These are phyloP conservation scores for Solanum chmielewskii DNA, from an alignment of 257 asterid species.

Conservation along the genomic window DNA sequence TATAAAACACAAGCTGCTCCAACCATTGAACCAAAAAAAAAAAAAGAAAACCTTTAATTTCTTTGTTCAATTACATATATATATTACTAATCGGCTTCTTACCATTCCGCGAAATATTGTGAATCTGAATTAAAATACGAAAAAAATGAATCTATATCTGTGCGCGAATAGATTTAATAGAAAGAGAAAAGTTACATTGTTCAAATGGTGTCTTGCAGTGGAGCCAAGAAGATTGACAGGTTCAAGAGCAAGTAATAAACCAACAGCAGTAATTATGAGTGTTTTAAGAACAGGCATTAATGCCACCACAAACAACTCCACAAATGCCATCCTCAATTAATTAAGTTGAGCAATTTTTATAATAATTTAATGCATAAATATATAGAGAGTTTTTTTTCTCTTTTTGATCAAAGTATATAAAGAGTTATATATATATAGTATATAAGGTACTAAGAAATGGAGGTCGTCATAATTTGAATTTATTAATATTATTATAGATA, in stretches of 20 bases:
- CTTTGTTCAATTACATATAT: not conserved
- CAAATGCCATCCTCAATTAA: conserved; percentile 4
- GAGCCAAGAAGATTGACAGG: conserved; percentile 12
- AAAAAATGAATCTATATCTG: not conserved
- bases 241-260: conserved; percentile 19
- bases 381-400: not conserved
- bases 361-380: not conserved
- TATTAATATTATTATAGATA: too few species aligned
- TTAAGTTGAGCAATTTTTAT: not conserved
- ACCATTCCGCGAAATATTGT: not conserved
- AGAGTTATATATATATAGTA: not conserved
- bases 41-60: not conserved
- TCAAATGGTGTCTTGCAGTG: conserved; percentile 15
- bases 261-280: conserved; percentile 12
- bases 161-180: not conserved
- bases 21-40: not conserved
- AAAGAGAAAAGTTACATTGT: conserved; percentile 5
- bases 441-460: not conserved
- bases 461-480: not conserved
- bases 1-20: conserved; percentile 24
- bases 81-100: not conserved
- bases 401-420: too few species aligned
- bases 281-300: conserved; percentile 25
- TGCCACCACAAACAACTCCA: conserved; percentile 19
- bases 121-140: not conserved